phyloP scores from a whole-genome alignment of 805 yeast genomes.

The Jamesozyma rosinii region DNA sequence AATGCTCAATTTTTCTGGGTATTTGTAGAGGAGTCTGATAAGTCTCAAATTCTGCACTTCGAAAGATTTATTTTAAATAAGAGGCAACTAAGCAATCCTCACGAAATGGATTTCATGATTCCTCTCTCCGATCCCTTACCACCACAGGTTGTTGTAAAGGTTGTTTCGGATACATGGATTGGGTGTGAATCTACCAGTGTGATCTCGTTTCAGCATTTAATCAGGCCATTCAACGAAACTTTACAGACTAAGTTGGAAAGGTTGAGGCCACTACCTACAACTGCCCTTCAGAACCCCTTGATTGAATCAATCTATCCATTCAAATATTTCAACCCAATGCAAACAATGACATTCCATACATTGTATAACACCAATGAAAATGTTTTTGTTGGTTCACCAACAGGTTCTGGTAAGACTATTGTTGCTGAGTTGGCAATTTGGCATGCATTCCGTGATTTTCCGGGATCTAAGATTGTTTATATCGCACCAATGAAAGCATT shows the following conservation, averaged over 20 bases:
- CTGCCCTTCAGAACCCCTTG: slow-evolving; percentile 62
- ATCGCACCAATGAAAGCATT: slow-evolving; percentile 91
- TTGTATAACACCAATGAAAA: slow-evolving; percentile 70
- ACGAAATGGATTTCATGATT: slow-evolving; percentile 83
- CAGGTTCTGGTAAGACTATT: slow-evolving; percentile 96
- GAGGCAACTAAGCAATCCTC: slow-evolving; percentile 44
- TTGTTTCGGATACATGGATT: slow-evolving; percentile 79
- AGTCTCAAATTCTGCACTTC: slow-evolving; percentile 63
- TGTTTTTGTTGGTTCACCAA: slow-evolving; percentile 93
- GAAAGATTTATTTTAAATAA: slow-evolving; percentile 68
- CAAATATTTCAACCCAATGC: slow-evolving; percentile 94
- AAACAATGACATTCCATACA: slow-evolving; percentile 90
- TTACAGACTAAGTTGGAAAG: slow-evolving; percentile 71
- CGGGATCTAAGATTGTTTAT: slow-evolving; percentile 78
- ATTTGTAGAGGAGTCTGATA: slow-evolving; percentile 77
- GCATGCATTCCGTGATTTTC: slow-evolving; percentile 83
- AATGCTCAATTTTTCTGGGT: slow-evolving; percentile 85
- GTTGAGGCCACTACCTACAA: slow-evolving; percentile 75
- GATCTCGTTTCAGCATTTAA: slow-evolving; percentile 81
- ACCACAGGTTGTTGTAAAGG: slow-evolving; percentile 71
- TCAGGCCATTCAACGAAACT: slow-evolving; percentile 81
- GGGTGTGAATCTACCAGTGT: slow-evolving; percentile 72
- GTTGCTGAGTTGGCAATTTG: slow-evolving; percentile 96
- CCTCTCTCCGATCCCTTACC: slow-evolving; percentile 88
- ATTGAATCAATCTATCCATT: slow-evolving; percentile 69